Evolutionary conservation across 768 basidiomycete species (phyloP).

Genomic region (Suillus fuscotomentosus): DNA sequence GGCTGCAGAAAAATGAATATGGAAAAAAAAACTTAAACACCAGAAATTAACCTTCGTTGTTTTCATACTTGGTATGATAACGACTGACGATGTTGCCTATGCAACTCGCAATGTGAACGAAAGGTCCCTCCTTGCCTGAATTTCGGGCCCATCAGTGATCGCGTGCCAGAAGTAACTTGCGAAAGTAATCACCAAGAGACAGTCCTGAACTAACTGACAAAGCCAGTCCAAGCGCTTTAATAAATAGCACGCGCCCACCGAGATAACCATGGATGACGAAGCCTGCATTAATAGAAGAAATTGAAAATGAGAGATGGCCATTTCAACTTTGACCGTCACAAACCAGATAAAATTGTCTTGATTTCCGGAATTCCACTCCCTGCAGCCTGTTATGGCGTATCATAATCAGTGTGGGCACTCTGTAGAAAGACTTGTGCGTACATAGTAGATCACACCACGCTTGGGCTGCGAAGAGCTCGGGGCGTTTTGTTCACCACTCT

Average conservation of each 20-base stretch:
- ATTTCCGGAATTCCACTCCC: slow-evolving; percentile 97
- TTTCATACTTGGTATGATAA: slow-evolving; percentile 85
- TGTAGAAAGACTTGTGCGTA: slow-evolving; percentile 37
- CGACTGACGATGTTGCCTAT: slow-evolving; percentile 92
- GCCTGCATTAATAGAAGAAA: slow-evolving; percentile 41
- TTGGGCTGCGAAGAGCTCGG: slow-evolving; percentile 32
- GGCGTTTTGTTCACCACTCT: slow-evolving; percentile 24
- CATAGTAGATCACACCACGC: slow-evolving; percentile 82
- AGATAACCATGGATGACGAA: slow-evolving; percentile 98
- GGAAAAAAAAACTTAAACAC: not conserved
- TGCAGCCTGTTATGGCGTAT: slow-evolving; percentile 59
- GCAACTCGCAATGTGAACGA: slow-evolving; percentile 93
- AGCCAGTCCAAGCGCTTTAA: slow-evolving; percentile 86
- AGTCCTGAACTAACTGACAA: slow-evolving; percentile 92
- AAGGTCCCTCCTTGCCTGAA: slow-evolving; percentile 67
- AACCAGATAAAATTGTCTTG: slow-evolving; percentile 89
- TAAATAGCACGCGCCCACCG: slow-evolving; percentile 84
- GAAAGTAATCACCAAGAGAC: slow-evolving; percentile 56
- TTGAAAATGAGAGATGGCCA: slow-evolving; percentile 5
- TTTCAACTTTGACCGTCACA: slow-evolving; percentile 5
- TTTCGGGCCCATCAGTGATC: not conserved
- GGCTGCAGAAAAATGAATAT: slow-evolving; percentile 38
- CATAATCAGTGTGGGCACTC: not conserved
- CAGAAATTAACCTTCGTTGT: slow-evolving; percentile 74
- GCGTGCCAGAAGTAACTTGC: slow-evolving; percentile 8